Conservation (phyloP, 805 yeast species). For the Clavispora phyllophila region DNA sequence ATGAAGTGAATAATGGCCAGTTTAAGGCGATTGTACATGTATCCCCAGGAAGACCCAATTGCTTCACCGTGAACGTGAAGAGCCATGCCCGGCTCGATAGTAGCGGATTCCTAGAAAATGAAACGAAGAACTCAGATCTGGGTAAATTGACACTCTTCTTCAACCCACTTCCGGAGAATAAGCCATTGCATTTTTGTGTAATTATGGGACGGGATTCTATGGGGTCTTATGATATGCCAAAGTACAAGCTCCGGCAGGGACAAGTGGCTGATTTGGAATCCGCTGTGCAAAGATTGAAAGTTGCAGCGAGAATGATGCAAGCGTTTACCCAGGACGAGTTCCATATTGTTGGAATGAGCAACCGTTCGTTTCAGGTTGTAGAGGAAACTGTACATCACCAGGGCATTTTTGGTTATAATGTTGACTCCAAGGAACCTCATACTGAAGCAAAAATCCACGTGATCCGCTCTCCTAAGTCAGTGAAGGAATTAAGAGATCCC, state of each 20-base stretch:
- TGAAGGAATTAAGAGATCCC: conserved; percentile 68
- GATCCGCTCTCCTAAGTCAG: conserved; percentile 59
- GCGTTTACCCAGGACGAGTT: conserved; percentile 90
- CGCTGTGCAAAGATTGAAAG: conserved; percentile 68
- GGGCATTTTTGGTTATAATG: conserved; percentile 29
- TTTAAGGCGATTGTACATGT: conserved; percentile 76
- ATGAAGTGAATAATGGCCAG: conserved; percentile 61
- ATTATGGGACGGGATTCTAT: conserved; percentile 74
- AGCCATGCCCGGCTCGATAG: conserved; percentile 26
- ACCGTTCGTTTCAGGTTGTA: conserved; percentile 67
- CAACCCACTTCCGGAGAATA: conserved; percentile 55
- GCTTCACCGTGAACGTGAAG: conserved; percentile 45
- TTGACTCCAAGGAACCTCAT: conserved; percentile 49
- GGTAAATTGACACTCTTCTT: conserved; percentile 20
- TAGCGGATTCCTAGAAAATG: conserved; percentile 22
- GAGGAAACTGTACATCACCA: conserved; percentile 43
- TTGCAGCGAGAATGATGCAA: conserved; percentile 85
- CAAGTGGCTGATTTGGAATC: conserved; percentile 66
- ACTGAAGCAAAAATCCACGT: conserved; percentile 75
- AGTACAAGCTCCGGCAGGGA: conserved; percentile 35
- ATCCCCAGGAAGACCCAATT: conserved; percentile 58
- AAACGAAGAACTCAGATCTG: conserved; percentile 16
- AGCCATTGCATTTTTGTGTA: conserved; percentile 78
- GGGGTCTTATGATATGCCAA: conserved; percentile 65
- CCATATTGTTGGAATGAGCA: conserved; percentile 72